Conservation (phyloP, 257 asterid species). For the Solanum tarijense region DNA sequence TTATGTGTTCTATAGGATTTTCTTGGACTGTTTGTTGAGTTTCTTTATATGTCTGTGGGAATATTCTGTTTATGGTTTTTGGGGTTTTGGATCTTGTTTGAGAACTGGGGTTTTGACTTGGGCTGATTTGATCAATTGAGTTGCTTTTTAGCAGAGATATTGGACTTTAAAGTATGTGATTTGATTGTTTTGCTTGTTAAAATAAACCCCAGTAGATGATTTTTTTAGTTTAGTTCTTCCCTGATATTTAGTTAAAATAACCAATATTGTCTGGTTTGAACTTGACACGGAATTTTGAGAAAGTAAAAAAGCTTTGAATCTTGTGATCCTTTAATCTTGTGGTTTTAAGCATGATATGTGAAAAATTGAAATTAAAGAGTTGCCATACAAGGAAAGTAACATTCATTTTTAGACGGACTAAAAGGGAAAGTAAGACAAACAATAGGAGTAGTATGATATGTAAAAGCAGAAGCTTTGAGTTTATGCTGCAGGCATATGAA, state of each 20-base stretch:
- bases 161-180: not conserved
- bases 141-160: not conserved
- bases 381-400: not conserved
- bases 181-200: not conserved
- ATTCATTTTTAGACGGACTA: not conserved
- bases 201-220: not conserved
- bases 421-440: not conserved
- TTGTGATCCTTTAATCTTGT: not conserved
- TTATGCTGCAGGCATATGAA: not conserved
- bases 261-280: not conserved
- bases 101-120: not conserved
- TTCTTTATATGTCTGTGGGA: not conserved
- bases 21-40: not conserved
- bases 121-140: not conserved
- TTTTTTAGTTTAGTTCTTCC: not conserved
- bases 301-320: not conserved
- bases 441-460: not conserved
- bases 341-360: not conserved
- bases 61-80: not conserved
- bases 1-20: not conserved
- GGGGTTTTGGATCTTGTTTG: not conserved
- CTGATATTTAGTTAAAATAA: not conserved
- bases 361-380: not conserved
- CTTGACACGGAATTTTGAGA: not conserved
- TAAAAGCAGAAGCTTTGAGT: not conserved